Base-by-base conservation (phyloP, 148 eudicot genomes). In the Fagopyrum tataricum region DNA sequence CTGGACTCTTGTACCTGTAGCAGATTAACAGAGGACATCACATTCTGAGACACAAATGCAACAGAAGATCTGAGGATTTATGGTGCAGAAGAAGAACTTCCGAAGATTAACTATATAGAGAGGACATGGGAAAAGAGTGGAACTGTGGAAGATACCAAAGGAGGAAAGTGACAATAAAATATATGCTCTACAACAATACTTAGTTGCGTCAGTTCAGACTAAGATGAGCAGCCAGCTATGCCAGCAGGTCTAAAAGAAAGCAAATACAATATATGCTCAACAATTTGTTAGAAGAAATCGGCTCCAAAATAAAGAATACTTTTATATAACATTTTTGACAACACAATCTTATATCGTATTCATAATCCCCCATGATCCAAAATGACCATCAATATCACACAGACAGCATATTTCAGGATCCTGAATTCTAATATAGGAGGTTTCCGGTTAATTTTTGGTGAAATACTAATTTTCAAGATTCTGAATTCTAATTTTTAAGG, bases 1-100 rank as follows among this genome's bases (percentile, higher is more conserved):
- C 85, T 42, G 79, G 83, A 52, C 78, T 79, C 70, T 79, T 80
- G 81, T 92, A 96, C 85, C 99, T 96, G 87, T 76, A 72, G 56
- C 23, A 39, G 9, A 37, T 64, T 37, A 64, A 31, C 31, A 12
- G 9, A 37, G 41, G 40, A 64, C 4, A 64, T 64, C 43, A 64
- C 43, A 64, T 39, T 61, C 7, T 24, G 11, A 31, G 44, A 64
- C 31, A 64, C 31, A 37, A 23, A 39, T 64, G 69, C 11, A 14
- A 58, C 7, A 64, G 17, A 26, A 37, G 18, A 64, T 64, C 26
- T 12, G 69, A 64, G 44, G 41, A 64, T 31, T 39, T 14, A 61
- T 3, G 37, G 44, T 64, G 39, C 8, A 64, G 37, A 37, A 64
- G 43, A 64, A 26, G 7, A 61, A 62, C 14, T 62, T 62, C 37